Base-by-base conservation (phyloP, 2,329 filamentous ascomycete genomes). In the Aureobasidium sp. region DNA sequence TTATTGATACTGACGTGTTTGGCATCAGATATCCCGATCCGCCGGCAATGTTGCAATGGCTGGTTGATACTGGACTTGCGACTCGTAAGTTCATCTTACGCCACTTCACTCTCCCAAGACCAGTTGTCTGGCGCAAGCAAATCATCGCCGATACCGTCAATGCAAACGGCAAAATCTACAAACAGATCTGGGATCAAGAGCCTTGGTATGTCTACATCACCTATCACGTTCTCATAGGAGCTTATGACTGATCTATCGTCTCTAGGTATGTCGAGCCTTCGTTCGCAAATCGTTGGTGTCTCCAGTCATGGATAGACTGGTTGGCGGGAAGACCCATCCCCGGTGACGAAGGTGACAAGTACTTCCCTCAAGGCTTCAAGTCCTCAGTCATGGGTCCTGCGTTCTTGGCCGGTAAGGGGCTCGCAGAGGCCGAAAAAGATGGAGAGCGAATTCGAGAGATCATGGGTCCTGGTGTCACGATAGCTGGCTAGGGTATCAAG, bases 331-430 rank as follows among this genome's bases (percentile, higher is more conserved):
- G 74, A 22, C 75, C 77, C 27, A 66, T 82, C 17, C 81, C 82
- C 0, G 80, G 79, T 20, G 76, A 81, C 49, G 72, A 76, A 31
- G 76, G 74, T 3, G 71, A 77, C 37, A 79, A 74, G 64, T 82
- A 77, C 66, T 72, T 72, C 63, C 79, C 81, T 0, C 68, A 78
- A 56, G 83, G 83, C 0, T 87, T 84, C 67, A 66, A 77, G 2
- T 79, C 84, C 48, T 75, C 80, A 22, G 84, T 90, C 53, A 71
- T 90, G 20, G 88, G 88, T 0, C 89, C 88, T 0, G 75, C 72
- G 59, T 77, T 74, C 52, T 79, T 83, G 58, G 76, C 81, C 65
- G 79, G 79, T 1, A 76, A 78, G 58, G 81, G 81, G 1, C 61
- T 62, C 25, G 65, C 67, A 9, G 68, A 73, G 51, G 71, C 71